A percentile compares a stretch with the other conserved stretches of the same genome.
These are phyloP conservation scores for Fusarium sp. DNA, from an alignment of 2,329 filamentous ascomycete species.

Conservation along the genomic window DNA sequence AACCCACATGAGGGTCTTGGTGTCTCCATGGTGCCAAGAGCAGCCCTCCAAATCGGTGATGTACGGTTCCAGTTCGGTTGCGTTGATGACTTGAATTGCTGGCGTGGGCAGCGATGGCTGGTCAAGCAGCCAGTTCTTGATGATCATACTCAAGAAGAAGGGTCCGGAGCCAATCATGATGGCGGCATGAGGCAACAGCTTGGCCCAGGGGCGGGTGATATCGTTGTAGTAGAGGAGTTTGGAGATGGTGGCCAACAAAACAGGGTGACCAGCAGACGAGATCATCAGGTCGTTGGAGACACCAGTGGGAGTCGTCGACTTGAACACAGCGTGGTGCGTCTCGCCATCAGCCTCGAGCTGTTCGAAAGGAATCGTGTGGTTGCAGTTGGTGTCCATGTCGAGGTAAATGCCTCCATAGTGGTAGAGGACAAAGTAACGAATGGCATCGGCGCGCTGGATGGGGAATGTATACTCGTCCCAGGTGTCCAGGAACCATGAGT, in stretches of 20 bases:
- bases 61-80: slow-evolving; percentile 43
- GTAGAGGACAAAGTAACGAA: slow-evolving; percentile 79
- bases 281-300: slow-evolving; percentile 88
- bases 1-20: slow-evolving; percentile 62
- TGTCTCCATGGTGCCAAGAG: slow-evolving; percentile 61
- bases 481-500: slow-evolving; percentile 78
- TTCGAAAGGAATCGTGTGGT: slow-evolving; percentile 44
- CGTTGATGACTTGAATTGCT: slow-evolving; percentile 46
- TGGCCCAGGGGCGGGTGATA: slow-evolving; percentile 69
- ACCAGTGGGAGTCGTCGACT: slow-evolving; percentile 76
- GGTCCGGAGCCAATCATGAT: slow-evolving; percentile 85
- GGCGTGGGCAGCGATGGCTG: slow-evolving; percentile 50
- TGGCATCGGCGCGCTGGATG: slow-evolving; percentile 78
- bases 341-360: slow-evolving; percentile 42
- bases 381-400: slow-evolving; percentile 59
- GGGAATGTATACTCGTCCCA: slow-evolving; percentile 77
- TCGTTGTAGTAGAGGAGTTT: slow-evolving; percentile 73
- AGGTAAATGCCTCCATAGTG: slow-evolving; percentile 82
- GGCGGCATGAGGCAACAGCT: slow-evolving; percentile 74
- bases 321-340: slow-evolving; percentile 46
- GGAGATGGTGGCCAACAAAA: slow-evolving; percentile 78
- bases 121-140: slow-evolving; percentile 77
- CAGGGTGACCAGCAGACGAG: slow-evolving; percentile 77
- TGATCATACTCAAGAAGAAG: slow-evolving; percentile 79
- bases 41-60: slow-evolving; percentile 54